phyloP scores from a whole-genome alignment of 2,329 filamentous ascomycete species.

The Zasmidium cellare region DNA sequence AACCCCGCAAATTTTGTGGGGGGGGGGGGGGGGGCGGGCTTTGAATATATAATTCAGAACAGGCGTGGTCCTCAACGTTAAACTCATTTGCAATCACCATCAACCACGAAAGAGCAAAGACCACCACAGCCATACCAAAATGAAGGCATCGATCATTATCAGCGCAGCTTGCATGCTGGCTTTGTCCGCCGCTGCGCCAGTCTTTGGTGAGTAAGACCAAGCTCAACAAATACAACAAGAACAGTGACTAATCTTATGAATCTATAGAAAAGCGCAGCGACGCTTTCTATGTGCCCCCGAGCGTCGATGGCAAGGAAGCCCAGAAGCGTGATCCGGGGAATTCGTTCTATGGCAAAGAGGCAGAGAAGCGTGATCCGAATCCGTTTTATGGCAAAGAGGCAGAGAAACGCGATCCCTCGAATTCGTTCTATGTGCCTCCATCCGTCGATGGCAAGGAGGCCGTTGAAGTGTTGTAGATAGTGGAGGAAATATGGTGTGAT shows the following conservation, averaged over 20 bases:
- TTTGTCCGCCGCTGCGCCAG: background rate
- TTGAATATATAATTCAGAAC: too few relatives aligned
- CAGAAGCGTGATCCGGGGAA: background rate
- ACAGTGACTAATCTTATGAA: too few relatives aligned
- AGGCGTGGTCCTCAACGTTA: too few relatives aligned
- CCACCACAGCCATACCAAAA: too few relatives aligned
- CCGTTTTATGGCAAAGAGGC: background rate
- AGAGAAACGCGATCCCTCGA: background rate
- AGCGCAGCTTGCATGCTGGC: background rate
- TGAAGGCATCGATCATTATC: background rate
- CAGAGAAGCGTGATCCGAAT: background rate
- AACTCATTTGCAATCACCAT: too few relatives aligned
- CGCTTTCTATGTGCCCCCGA: too few relatives aligned
- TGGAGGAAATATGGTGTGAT: background rate
- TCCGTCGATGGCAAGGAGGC: background rate
- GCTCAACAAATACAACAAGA: too few relatives aligned
- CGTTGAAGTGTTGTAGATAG: background rate
- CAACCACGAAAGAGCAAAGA: too few relatives aligned
- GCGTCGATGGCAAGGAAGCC: too few relatives aligned
- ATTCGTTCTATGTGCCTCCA: background rate
- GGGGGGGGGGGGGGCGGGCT: too few relatives aligned
- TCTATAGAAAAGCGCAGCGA: too few relatives aligned
- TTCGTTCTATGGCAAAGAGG: background rate
- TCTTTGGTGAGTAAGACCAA: background rate
- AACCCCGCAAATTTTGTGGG: too few relatives aligned